Evolutionary conservation across 2,329 filamentous ascomycete species (phyloP).

Genomic region (Xylariaceae sp.): DNA sequence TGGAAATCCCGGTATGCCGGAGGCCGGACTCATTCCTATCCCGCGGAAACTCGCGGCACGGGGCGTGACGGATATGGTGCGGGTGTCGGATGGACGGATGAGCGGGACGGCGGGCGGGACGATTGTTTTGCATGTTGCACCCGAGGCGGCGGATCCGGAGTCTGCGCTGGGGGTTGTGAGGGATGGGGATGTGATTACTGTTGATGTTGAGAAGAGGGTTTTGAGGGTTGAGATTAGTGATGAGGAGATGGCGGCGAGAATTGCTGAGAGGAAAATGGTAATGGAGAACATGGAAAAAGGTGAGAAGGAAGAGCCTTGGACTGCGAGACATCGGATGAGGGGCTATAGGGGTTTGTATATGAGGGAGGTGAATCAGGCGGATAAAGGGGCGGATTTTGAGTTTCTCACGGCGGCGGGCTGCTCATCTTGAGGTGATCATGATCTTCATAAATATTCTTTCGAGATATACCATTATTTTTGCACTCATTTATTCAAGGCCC

Average conservation of each 20-base stretch:
- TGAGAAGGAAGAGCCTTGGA: constrained; percentile 56
- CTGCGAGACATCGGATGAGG: constrained; percentile 37
- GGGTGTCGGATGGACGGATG: constrained; percentile 85
- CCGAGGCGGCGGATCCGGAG: constrained; percentile 71
- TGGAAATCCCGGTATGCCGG: constrained; percentile 89
- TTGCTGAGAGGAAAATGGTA: constrained; percentile 53
- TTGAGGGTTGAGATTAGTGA: constrained; percentile 56
- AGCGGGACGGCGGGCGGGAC: constrained; percentile 83
- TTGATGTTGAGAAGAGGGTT: constrained; percentile 65
- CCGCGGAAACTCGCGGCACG: constrained; percentile 74
- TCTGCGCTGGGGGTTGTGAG: constrained; percentile 72
- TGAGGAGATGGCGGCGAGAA: constrained; percentile 60
- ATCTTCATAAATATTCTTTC: not conserved
- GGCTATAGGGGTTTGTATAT: constrained; percentile 58
- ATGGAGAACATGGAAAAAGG: constrained; percentile 43
- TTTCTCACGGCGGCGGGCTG: constrained; percentile 48
- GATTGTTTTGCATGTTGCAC: constrained; percentile 81
- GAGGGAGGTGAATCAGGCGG: constrained; percentile 54
- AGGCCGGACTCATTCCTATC: constrained; percentile 60
- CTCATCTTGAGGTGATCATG: not conserved
- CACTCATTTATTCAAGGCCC: constrained; percentile 8
- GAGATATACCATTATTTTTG: not conserved
- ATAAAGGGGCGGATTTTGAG: constrained; percentile 56
- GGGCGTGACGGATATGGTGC: constrained; percentile 71
- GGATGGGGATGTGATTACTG: constrained; percentile 73